Percentiles rank a stretch among this genome's conserved stretches.
These are phyloP conservation scores for Aspergillus brunneoviolaceus DNA, from an alignment of 2,329 filamentous ascomycete genomes.

Conservation along the genomic window DNA sequence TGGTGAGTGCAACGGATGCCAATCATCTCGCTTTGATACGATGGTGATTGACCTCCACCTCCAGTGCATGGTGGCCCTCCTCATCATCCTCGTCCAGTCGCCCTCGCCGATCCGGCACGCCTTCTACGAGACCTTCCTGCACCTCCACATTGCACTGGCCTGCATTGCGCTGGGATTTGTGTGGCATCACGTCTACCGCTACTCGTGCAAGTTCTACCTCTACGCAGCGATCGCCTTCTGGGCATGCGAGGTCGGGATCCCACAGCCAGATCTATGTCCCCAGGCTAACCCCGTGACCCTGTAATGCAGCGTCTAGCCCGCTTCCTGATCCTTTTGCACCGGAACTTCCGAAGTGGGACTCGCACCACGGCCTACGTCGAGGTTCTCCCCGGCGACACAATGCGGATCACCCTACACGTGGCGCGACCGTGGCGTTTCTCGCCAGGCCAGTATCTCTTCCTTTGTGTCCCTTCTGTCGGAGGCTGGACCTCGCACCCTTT, in stretches of 20 bases:
- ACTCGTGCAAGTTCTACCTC: constrained; percentile 69
- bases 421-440: constrained; percentile 64
- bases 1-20: constrained; percentile 31
- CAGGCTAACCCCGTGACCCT: not conserved
- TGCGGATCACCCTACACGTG: constrained; percentile 66
- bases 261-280: not conserved
- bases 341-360: constrained; percentile 56
- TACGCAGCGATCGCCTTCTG: constrained; percentile 73
- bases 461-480: constrained; percentile 65
- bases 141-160: constrained; percentile 75
- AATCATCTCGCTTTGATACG: no score
- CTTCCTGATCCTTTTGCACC: constrained; percentile 61
- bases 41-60: no score
- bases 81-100: constrained; percentile 47
- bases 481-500: constrained; percentile 75
- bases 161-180: constrained; percentile 66
- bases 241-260: constrained; percentile 58
- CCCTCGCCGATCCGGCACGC: constrained; percentile 81
- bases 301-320: constrained; percentile 54
- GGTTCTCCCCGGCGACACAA: constrained; percentile 66
- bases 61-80: not conserved
- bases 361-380: constrained; percentile 66
- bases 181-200: constrained; percentile 73
- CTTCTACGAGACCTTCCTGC: constrained; percentile 94
- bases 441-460: constrained; percentile 71